A percentile compares a stretch with the other conserved stretches of the same genome.
Conservation (phyloP, 164 flowering plant genomes). For the Euptelea pleiosperma region DNA sequence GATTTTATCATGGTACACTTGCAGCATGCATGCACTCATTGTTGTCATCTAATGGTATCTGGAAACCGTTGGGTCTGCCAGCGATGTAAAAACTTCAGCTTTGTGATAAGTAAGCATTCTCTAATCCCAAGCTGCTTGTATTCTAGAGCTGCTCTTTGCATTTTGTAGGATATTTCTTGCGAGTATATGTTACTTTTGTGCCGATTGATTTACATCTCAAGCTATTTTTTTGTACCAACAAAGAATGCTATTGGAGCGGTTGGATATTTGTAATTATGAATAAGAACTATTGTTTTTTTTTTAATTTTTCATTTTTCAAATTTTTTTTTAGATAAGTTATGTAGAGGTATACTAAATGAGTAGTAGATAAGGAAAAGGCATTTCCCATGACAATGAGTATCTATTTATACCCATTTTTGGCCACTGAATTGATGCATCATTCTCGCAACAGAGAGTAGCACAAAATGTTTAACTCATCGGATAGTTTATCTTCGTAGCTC, state of each 20-base stretch:
- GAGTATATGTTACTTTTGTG: not conserved
- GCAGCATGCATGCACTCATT: constrained; percentile 86
- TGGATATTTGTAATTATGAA: not conserved
- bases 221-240: not conserved
- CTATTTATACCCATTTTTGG: too few species aligned
- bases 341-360: too few species aligned
- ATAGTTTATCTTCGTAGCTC: too few species aligned
- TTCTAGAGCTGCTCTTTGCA: not conserved
- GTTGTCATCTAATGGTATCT: constrained; percentile 78
- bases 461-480: too few species aligned
- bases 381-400: too few species aligned
- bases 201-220: not conserved
- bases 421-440: too few species aligned
- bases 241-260: not conserved
- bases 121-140: not conserved
- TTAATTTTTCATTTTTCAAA: too few species aligned
- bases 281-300: not conserved
- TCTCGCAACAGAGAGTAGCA: too few species aligned
- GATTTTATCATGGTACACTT: constrained; percentile 99
- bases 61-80: constrained; percentile 91
- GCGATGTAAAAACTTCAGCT: constrained; percentile 85
- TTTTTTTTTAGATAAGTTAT: too few species aligned
- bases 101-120: constrained; percentile 75
- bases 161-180: not conserved
- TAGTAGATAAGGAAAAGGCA: too few species aligned